A percentile compares a stretch with the other conserved stretches of the same genome.
Evolutionary conservation across 2,329 filamentous ascomycete species (phyloP).

Genomic region (Onygena corvina): DNA sequence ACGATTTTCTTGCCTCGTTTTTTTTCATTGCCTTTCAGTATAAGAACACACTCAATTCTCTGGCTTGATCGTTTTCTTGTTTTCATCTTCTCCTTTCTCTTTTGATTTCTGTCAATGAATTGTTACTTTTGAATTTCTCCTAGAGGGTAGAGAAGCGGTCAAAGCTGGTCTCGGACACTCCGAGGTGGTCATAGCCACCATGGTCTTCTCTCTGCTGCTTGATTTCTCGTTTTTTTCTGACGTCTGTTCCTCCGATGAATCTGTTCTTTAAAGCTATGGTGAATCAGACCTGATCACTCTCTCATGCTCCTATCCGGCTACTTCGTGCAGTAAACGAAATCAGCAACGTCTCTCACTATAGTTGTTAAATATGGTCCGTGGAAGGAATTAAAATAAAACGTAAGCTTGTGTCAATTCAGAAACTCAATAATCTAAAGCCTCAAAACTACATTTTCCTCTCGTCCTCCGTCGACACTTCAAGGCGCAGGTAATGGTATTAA

Average conservation of each 20-base stretch:
- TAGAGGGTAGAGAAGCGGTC: background rate
- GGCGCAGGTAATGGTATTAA: background rate
- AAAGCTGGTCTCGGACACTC: background rate
- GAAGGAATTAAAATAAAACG: background rate
- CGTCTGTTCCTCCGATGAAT: background rate
- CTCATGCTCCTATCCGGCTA: background rate
- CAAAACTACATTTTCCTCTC: constrained; percentile 5
- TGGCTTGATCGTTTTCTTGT: background rate
- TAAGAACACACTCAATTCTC: background rate
- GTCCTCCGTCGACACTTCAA: background rate
- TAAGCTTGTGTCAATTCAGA: constrained; percentile 1
- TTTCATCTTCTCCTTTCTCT: background rate
- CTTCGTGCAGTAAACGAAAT: background rate
- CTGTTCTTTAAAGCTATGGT: background rate
- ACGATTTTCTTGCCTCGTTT: background rate
- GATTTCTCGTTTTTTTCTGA: background rate
- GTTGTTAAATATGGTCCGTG: background rate
- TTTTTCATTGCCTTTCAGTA: background rate
- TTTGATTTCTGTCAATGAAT: background rate
- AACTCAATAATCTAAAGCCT: constrained; percentile 2
- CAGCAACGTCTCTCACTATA: background rate
- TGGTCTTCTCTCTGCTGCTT: background rate
- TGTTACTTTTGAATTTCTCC: background rate
- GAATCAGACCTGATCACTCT: background rate
- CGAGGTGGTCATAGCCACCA: background rate